A percentile compares a stretch with the other conserved stretches of the same genome.
These are phyloP conservation scores for Verticillium nubilum DNA, from an alignment of 2,329 filamentous ascomycete genomes.

Conservation along the genomic window DNA sequence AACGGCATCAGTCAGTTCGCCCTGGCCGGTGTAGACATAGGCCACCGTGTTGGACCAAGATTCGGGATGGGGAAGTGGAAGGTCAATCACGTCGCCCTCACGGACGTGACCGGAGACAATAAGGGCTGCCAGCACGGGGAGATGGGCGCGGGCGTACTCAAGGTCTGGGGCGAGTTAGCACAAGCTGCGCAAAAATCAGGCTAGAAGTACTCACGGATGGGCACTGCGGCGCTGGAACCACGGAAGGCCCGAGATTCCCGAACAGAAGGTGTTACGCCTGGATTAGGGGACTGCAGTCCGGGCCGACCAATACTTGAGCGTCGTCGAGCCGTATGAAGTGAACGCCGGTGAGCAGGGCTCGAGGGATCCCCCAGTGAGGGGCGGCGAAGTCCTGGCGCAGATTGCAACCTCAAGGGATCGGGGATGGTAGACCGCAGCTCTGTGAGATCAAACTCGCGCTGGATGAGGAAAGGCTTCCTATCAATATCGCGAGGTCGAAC, in stretches of 20 bases:
- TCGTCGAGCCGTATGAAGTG: slow-evolving; percentile 5
- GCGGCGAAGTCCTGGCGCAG: slow-evolving; percentile 1
- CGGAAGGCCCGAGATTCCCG: slow-evolving; percentile 9
- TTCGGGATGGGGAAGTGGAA: slow-evolving; percentile 52
- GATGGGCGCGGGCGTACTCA: slow-evolving; percentile 38
- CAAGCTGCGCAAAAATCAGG: slow-evolving; percentile 1
- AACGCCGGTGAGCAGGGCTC: not conserved
- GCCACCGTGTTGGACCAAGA: slow-evolving; percentile 51
- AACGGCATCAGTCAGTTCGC: slow-evolving; percentile 38
- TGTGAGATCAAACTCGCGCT: slow-evolving; percentile 44
- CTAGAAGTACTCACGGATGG: slow-evolving; percentile 36
- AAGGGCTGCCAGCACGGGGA: slow-evolving; percentile 50
- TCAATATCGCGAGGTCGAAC: slow-evolving; percentile 34
- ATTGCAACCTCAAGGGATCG: slow-evolving; percentile 17
- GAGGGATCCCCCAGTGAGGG: slow-evolving; percentile 6
- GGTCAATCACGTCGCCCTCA: slow-evolving; percentile 48
- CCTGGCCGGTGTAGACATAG: slow-evolving; percentile 48
- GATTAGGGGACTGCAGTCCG: slow-evolving; percentile 11
- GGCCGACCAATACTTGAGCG: slow-evolving; percentile 18
- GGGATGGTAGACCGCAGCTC: slow-evolving; percentile 41
- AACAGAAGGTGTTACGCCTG: slow-evolving; percentile 10
- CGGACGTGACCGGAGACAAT: slow-evolving; percentile 48
- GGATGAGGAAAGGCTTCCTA: slow-evolving; percentile 40
- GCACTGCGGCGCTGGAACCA: slow-evolving; percentile 27
- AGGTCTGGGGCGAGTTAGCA: slow-evolving; percentile 30